Conservation (phyloP, 2,329 filamentous ascomycete species). For the Apiospora arundinis region DNA sequence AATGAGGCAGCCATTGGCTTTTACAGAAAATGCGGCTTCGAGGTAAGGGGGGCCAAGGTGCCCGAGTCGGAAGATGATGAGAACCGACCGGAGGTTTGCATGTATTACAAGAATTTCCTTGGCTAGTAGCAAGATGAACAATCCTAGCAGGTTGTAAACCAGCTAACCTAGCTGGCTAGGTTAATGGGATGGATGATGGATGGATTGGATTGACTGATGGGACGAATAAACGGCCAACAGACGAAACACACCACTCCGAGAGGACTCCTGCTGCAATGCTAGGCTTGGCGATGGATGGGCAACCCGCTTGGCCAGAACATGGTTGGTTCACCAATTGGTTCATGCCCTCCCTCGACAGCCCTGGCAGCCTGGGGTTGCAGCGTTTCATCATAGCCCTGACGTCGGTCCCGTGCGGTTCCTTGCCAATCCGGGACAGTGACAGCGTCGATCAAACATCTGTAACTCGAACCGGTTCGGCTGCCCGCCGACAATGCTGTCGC, state of each 20-base stretch:
- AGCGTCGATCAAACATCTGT: constrained; percentile 6
- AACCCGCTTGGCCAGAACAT: not conserved
- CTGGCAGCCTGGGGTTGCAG: not conserved
- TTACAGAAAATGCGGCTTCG: constrained; percentile 45
- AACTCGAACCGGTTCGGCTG: not conserved
- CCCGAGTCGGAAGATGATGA: constrained; percentile 16
- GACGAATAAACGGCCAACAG: not conserved
- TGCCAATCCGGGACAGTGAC: not conserved
- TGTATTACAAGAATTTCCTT: constrained; percentile 30
- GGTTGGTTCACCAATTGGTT: not conserved
- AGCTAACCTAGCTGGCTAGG: no score
- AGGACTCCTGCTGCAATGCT: not conserved
- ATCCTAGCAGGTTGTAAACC: not conserved
- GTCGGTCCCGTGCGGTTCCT: not conserved
- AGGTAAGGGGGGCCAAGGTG: constrained; percentile 27
- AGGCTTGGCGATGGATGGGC: constrained; percentile 4
- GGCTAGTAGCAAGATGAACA: not conserved
- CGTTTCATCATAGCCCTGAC: not conserved
- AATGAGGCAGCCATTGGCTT: constrained; percentile 42
- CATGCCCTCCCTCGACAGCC: not conserved
- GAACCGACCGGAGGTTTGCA: constrained; percentile 29
- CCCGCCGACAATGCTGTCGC: not conserved
- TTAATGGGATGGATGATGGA: not conserved
- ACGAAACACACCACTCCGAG: not conserved
- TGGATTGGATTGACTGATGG: no score